Conservation (phyloP, 106 monocot species). For the Allium sativum region DNA sequence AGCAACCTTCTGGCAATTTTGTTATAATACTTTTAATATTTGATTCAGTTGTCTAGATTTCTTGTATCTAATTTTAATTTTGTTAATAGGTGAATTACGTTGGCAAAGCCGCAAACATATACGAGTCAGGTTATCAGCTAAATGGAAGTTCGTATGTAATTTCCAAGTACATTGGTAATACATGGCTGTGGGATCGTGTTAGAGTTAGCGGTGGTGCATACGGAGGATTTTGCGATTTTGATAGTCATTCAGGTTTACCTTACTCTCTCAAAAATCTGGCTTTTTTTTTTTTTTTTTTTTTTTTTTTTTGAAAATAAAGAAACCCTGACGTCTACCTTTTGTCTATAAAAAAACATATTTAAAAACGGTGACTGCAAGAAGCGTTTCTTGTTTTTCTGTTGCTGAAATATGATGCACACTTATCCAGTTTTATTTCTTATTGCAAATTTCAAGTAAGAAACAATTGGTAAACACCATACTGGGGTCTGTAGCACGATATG, state of each 20-base stretch:
- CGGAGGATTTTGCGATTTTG: conserved; percentile 97
- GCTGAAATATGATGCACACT: no score
- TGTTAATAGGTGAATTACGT: conserved; percentile 90
- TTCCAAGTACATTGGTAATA: conserved; percentile 87
- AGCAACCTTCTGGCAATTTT: no score
- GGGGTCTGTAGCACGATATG: not conserved
- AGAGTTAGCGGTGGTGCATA: conserved; percentile 99
- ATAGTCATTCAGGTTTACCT: conserved; percentile 82
- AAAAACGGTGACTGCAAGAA: no score
- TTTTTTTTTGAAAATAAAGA: not conserved
- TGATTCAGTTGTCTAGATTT: no score
- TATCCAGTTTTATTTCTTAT: no score
- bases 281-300: not conserved
- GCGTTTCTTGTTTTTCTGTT: no score
- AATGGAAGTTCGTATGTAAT: conserved; percentile 93
- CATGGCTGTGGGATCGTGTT: conserved; percentile 97
- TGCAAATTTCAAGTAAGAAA: not conserved
- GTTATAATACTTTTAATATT: no score
- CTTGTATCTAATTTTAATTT: not conserved
- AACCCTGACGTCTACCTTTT: not conserved
- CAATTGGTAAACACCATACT: not conserved
- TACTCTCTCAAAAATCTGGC: not conserved
- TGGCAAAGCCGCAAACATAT: conserved; percentile 88
- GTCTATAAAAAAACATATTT: no score
- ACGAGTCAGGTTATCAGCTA: conserved; percentile 83